Base-by-base conservation (phyloP, 1,284 basidiomycete species). In the Veloporphyrellus conicus region DNA sequence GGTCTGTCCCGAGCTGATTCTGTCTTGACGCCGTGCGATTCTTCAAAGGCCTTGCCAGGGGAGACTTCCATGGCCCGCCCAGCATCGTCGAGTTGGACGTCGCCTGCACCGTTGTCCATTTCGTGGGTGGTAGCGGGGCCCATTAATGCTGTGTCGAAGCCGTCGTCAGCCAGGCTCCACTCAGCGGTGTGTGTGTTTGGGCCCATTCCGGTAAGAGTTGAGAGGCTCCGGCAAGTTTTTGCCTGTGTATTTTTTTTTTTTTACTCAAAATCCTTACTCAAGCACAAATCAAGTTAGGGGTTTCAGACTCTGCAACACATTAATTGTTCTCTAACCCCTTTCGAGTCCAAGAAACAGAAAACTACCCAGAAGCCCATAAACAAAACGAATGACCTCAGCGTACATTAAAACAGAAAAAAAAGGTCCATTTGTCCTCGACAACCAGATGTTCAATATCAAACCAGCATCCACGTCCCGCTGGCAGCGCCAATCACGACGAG, bases 1-100 rank as follows among this genome's bases (percentile, higher is more conserved):
- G 85, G 84, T 75, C 87, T 88, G 73, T 89, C 86, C 63, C 84
- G 82, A 49, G 57, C 45, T 60, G 69, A 62, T 49, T 76, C 75
- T 55, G 67, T 68, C 63, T 64, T 68, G 54, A 58, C 67, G 47
- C 60, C 62, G 27, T 47, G 52, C 0, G 47, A 19, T 23, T 72
- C 74, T 66, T 72, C 73, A 57, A 72, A 71, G 50, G 68, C 53
- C 64, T 64, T 60, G 52, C 48, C 32, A 3, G 33, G 6, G 25
- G 54, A 49, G 54, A 67, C 59, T 36, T 68, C 63, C 36, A 37
- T 25, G 38, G 50, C 43, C 22, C 51, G 44, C 4, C 48, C 60
- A 44, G 37, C 31, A 33, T 63, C 64, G 45, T 67, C 63, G 22
- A 67, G 52, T 43, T 54, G 57, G 42, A 52, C 48, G 39, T 68